Evolutionary conservation across 1,139 yeast genomes (phyloP).

Genomic region (Ogataea hybrid): DNA sequence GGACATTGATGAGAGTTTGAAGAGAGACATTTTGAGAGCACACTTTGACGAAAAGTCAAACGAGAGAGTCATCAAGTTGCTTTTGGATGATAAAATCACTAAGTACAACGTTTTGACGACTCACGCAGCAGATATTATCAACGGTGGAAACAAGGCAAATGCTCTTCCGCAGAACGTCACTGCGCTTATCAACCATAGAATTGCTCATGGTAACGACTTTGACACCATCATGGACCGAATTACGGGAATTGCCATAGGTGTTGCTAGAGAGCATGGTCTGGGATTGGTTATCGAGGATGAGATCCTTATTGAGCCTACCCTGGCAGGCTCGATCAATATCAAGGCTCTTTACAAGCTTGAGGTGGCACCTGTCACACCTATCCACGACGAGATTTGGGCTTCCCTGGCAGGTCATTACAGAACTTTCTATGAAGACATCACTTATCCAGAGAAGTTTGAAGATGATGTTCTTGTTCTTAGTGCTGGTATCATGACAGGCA

Average conservation of each 20-base stretch:
- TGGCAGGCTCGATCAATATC: slow-evolving; percentile 47
- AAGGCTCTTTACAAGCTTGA: slow-evolving; percentile 33
- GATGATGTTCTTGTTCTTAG: slow-evolving; percentile 51
- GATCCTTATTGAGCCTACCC: slow-evolving; percentile 34
- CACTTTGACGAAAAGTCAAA: slow-evolving; percentile 44
- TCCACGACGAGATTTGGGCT: slow-evolving; percentile 42
- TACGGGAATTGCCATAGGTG: slow-evolving; percentile 32
- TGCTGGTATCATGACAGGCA: slow-evolving; percentile 72
- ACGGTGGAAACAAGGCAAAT: slow-evolving; percentile 58
- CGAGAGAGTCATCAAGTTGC: slow-evolving; percentile 38
- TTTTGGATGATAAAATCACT: slow-evolving; percentile 18
- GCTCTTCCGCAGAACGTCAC: slow-evolving; percentile 51
- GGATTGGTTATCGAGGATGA: slow-evolving; percentile 42
- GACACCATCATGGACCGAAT: slow-evolving; percentile 28
- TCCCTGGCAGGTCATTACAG: slow-evolving; percentile 45
- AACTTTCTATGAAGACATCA: slow-evolving; percentile 47
- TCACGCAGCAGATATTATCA: slow-evolving; percentile 57
- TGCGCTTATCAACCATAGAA: slow-evolving; percentile 52
- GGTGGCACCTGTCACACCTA: slow-evolving; percentile 50
- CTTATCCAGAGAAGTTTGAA: slow-evolving; percentile 41
- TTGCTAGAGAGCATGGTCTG: slow-evolving; percentile 46
- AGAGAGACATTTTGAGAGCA: slow-evolving; percentile 40
- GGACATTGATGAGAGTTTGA: slow-evolving; percentile 22
- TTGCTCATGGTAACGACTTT: slow-evolving; percentile 42
- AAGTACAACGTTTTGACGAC: slow-evolving; percentile 50